These are phyloP conservation scores for Juglanconis oblonga DNA, from an alignment of 2,329 filamentous ascomycete genomes.

Conservation along the genomic window DNA sequence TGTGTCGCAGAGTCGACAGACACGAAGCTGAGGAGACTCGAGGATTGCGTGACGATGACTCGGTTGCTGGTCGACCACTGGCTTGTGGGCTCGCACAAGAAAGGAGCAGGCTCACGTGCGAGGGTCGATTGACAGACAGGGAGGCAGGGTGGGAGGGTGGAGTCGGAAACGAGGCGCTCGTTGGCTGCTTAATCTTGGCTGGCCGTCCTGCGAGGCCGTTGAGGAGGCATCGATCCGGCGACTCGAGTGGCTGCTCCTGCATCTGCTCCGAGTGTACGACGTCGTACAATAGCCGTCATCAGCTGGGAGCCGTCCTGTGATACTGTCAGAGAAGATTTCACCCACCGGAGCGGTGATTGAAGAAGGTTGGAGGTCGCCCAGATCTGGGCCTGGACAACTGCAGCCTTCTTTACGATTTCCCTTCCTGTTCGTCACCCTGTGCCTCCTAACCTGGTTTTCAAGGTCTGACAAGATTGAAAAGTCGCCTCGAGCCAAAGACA, in stretches of 20 bases:
- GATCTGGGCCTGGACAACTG: conserved; percentile 11
- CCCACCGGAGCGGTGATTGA: conserved; percentile 15
- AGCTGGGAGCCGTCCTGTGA: conserved; percentile 28
- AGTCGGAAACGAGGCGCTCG: not conserved
- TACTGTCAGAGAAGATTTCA: conserved; percentile 33
- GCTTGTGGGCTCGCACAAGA: conserved; percentile 2
- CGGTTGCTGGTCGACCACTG: not conserved
- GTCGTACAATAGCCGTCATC: conserved; percentile 38
- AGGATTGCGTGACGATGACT: not conserved
- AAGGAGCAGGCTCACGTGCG: conserved; percentile 3
- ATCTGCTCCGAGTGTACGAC: conserved; percentile 21
- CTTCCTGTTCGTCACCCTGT: not conserved
- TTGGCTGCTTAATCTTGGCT: conserved; percentile 2
- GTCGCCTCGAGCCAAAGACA: conserved; percentile 19
- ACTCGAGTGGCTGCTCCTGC: conserved; percentile 2
- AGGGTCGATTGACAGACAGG: conserved; percentile 1
- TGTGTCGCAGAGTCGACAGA: not conserved
- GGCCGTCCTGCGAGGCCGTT: conserved; percentile 1
- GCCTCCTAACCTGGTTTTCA: conserved; percentile 2
- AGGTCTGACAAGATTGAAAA: conserved; percentile 14
- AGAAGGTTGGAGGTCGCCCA: conserved; percentile 18
- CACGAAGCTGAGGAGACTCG: not conserved
- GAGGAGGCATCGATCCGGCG: not conserved
- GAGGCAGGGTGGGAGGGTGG: not conserved
- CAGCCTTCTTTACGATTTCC: conserved; percentile 5